Evolutionary conservation across 2,329 filamentous ascomycete genomes (phyloP).

Genomic region (Phyllosticta paracitricarpa): DNA sequence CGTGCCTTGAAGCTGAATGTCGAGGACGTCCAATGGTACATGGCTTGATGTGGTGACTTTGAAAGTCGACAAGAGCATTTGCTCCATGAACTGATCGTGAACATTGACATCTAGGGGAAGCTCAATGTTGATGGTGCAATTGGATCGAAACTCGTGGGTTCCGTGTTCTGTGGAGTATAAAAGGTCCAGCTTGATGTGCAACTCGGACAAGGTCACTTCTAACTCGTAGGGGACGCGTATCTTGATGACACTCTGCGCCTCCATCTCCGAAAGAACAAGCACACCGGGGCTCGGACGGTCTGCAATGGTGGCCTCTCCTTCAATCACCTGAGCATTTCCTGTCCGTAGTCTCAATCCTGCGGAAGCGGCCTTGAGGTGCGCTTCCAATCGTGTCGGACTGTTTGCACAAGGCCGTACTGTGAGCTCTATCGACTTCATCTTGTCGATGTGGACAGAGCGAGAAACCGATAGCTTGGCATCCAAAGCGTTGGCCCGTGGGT

Average conservation of each 20-base stretch:
- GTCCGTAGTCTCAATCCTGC: constrained; percentile 50
- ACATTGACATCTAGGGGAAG: constrained; percentile 90
- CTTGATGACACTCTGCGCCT: constrained; percentile 38
- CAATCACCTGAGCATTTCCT: constrained; percentile 36
- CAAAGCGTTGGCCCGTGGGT: constrained; percentile 59
- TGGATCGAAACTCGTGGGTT: constrained; percentile 53
- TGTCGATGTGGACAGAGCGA: constrained; percentile 67
- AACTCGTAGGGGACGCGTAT: constrained; percentile 73
- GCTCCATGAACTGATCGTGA: constrained; percentile 85
- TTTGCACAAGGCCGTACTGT: constrained; percentile 68
- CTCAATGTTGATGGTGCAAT: constrained; percentile 57
- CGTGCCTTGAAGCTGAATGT: constrained; percentile 60
- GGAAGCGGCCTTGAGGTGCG: constrained; percentile 49
- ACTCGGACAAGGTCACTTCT: constrained; percentile 62
- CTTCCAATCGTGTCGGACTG: constrained; percentile 38
- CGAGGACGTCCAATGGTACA: constrained; percentile 64
- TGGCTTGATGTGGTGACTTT: constrained; percentile 73
- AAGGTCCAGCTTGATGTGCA: constrained; percentile 68
- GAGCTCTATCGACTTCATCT: constrained; percentile 67
- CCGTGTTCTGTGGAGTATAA: constrained; percentile 60
- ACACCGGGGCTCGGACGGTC: constrained; percentile 36
- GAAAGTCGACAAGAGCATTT: constrained; percentile 76
- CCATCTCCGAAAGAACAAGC: constrained; percentile 37
- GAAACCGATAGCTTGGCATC: constrained; percentile 58
- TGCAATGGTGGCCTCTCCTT: constrained; percentile 32